Conservation (phyloP, 805 yeast species). For the Groenewaldozyma salmanticensis region DNA sequence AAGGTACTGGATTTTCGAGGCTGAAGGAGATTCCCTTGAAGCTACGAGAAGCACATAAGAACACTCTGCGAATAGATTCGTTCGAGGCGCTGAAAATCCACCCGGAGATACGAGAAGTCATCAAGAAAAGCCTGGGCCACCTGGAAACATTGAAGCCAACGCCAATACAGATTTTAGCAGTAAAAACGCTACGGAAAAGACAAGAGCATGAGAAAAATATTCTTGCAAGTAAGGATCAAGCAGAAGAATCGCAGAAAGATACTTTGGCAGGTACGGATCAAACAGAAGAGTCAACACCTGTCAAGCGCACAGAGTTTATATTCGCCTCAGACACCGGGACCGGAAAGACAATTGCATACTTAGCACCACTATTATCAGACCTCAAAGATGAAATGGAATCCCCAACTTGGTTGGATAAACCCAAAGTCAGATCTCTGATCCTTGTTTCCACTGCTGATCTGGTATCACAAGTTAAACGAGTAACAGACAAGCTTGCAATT, state of each 20-base stretch:
- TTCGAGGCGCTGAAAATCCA: constrained; percentile 61
- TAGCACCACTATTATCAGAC: constrained; percentile 64
- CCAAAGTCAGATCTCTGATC: constrained; percentile 59
- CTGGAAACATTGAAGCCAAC: constrained; percentile 41
- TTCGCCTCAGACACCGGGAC: constrained; percentile 96
- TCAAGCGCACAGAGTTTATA: constrained; percentile 47
- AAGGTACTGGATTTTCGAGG: constrained; percentile 18
- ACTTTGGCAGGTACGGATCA: no score
- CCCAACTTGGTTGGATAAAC: constrained; percentile 28
- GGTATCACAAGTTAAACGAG: constrained; percentile 61
- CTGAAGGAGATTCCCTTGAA: constrained; percentile 19
- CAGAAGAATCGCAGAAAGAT: no score
- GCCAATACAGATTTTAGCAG: constrained; percentile 73
- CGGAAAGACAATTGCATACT: constrained; percentile 90
- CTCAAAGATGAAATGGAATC: constrained; percentile 45
- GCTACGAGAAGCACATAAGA: constrained; percentile 24
- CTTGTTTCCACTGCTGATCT: constrained; percentile 85
- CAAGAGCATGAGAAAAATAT: no score
- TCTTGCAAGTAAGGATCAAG: no score
- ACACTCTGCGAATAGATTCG: constrained; percentile 43
- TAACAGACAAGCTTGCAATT: constrained; percentile 12
- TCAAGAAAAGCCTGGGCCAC: constrained; percentile 36
- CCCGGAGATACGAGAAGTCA: constrained; percentile 53
- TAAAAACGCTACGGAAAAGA: constrained; percentile 42
- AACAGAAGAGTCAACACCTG: constrained; percentile 14